Base-by-base conservation (phyloP, 1,284 basidiomycete species). In the Wolfiporia cocos region DNA sequence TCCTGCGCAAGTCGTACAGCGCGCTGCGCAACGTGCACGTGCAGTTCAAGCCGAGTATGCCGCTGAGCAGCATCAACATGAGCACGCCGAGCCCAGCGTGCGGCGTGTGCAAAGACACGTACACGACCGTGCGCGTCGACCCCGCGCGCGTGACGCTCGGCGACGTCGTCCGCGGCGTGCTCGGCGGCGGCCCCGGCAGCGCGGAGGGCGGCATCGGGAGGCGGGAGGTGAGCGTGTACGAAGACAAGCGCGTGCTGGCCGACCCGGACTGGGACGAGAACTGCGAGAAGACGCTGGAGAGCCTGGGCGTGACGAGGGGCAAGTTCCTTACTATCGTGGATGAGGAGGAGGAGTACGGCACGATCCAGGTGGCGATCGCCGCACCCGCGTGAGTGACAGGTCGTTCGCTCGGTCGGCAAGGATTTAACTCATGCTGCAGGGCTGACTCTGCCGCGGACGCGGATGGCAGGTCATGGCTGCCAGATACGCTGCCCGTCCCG, bases 181-280 rank as follows among this genome's bases (percentile, higher is more conserved):
- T 86, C 22, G 78, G 74, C n/a, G 73, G 75, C 4, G 74, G 56
- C 12, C 48, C 67, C 12, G 65, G 58, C 1, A n/a, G n/a, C n/a
- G 68, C 63, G 19, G 63, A 58, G 33, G 65, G 61, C 20, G 67
- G 63, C 10, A 63, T 58, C 0, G 66, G 61, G 6, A 46, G 49
- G 33, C 60, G 79, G 35, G 84, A 92, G 42, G 81, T 93, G n/a
- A 83, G 76, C 47, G 81, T 94, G 18, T 91, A 86, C 54, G 91
- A 97, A 61, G 92, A 87, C 34, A 81, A 84, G 50, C 74, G 88
- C 36, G 65, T 95, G 33, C 63, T 94, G 41, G 82, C 78, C 51
- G 93, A 96, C 56, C 87, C 87, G 4, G 93, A 96, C 54, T 93
- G 88, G 71, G 84, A 89, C 38, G 92, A 95, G 51, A 94, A 94